These are phyloP conservation scores for Teratosphaeria destructans DNA, from an alignment of 2,329 filamentous ascomycete species.

Conservation along the genomic window DNA sequence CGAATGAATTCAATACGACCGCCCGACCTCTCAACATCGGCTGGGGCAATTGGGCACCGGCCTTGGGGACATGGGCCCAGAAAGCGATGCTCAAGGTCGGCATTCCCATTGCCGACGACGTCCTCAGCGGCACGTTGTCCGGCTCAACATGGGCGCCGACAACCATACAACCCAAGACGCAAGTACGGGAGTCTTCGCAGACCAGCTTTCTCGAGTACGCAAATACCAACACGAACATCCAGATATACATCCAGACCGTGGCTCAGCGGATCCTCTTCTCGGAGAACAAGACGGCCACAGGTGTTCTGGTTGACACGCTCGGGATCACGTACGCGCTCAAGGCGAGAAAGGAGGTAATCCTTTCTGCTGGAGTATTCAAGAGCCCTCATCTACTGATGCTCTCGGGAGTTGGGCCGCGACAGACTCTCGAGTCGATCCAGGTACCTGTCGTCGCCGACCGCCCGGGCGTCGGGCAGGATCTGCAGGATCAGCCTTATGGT, in stretches of 20 bases:
- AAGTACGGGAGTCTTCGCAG: constrained; percentile 15
- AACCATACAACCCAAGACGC: constrained; percentile 18
- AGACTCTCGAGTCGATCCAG: constrained; percentile 41
- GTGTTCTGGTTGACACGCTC: constrained; percentile 18
- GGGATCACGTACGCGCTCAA: constrained; percentile 11
- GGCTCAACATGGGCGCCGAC: constrained; percentile 9
- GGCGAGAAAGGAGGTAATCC: constrained; percentile 37
- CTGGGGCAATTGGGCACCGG: constrained; percentile 3
- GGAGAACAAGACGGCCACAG: constrained; percentile 18
- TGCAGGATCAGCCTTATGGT: constrained; percentile 44
- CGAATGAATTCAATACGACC: neutral
- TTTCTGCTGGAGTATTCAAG: constrained; percentile 49
- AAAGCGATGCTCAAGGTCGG: constrained; percentile 12
- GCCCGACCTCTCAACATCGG: constrained; percentile 20
- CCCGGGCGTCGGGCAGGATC: constrained; percentile 52
- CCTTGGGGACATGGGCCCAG: constrained; percentile 20
- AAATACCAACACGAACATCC: constrained; percentile 17
- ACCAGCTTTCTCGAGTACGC: constrained; percentile 20
- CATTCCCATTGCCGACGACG: constrained; percentile 16
- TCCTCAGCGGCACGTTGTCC: constrained; percentile 17
- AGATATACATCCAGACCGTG: constrained; percentile 24
- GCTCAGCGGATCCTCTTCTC: constrained; percentile 25
- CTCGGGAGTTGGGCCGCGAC: constrained; percentile 47
- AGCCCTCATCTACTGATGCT: constrained; percentile 56
- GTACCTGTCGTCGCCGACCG: constrained; percentile 47